Percentiles rank a stretch among this genome's conserved stretches.
Evolutionary conservation across 1,284 basidiomycete genomes (phyloP).

Genomic region (Cryptococcus sp.): DNA sequence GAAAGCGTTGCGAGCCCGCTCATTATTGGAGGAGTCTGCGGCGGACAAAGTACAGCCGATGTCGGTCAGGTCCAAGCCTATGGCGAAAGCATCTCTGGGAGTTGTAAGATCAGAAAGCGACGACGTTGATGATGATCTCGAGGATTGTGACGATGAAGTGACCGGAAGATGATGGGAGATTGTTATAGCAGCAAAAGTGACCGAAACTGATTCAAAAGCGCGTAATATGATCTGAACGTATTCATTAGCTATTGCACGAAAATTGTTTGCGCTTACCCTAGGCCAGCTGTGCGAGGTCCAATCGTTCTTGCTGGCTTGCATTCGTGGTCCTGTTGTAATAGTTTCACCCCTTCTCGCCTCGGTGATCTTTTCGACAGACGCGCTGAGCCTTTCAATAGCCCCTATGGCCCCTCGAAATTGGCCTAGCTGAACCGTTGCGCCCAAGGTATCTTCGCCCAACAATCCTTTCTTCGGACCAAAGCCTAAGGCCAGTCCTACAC

Average conservation of each 20-base stretch:
- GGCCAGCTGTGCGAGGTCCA: conserved; percentile 18
- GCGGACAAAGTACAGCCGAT: conserved; percentile 27
- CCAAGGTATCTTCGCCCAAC: conserved; percentile 42
- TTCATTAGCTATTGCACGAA: conserved; percentile 12
- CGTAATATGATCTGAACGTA: conserved; percentile 35
- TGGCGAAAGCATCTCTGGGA: conserved; percentile 22
- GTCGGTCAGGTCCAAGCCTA: conserved; percentile 35
- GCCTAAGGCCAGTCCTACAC: conserved; percentile 24
- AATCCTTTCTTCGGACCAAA: conserved; percentile 43
- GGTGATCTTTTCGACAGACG: conserved; percentile 15
- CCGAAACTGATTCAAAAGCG: conserved; percentile 34
- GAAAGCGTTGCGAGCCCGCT: conserved; percentile 42
- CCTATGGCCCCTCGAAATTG: conserved; percentile 27
- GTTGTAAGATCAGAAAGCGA: conserved; percentile 6
- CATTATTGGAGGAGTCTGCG: conserved; percentile 42
- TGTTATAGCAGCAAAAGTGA: conserved; percentile 26
- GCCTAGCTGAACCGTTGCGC: conserved; percentile 26
- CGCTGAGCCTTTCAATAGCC: conserved; percentile 29
- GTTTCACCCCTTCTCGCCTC: not conserved
- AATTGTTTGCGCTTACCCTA: conserved; percentile 13
- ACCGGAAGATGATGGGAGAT: conserved; percentile 31
- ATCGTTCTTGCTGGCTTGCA: not conserved
- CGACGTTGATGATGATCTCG: conserved; percentile 13
- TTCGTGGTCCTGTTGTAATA: not conserved
- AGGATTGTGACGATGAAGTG: not conserved